phyloP scores from a whole-genome alignment of 2,329 filamentous ascomycete species.

The Coniochaeta sp. region DNA sequence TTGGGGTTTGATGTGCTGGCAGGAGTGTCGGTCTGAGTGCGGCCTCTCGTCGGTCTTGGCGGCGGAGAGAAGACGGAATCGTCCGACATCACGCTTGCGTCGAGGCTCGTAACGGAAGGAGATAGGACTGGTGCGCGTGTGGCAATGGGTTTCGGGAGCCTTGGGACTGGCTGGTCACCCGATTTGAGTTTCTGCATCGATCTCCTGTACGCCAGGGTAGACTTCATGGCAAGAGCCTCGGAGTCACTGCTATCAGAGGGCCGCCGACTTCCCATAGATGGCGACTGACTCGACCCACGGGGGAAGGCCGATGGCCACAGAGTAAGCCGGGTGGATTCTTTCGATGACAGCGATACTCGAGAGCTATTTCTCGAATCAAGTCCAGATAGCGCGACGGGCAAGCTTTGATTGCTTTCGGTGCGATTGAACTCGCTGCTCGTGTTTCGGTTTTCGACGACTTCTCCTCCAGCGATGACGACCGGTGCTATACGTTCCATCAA shows the following conservation, averaged over 20 bases:
- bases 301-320: constrained; percentile 50
- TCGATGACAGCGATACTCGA: constrained; percentile 31
- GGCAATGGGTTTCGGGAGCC: constrained; percentile 47
- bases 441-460: constrained; percentile 55
- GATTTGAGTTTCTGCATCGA: constrained; percentile 45
- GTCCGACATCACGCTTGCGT: constrained; percentile 50
- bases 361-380: constrained; percentile 35
- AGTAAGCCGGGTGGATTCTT: constrained; percentile 33
- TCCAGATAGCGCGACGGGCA: constrained; percentile 31
- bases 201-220: constrained; percentile 47
- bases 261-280: constrained; percentile 25
- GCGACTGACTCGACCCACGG: constrained; percentile 20
- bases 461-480: constrained; percentile 59
- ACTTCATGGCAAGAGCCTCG: constrained; percentile 37
- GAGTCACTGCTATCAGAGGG: constrained; percentile 53
- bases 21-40: constrained; percentile 11
- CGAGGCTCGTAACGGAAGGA: constrained; percentile 48
- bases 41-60: constrained; percentile 23
- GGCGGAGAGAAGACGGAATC: constrained; percentile 39
- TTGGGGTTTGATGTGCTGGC: constrained; percentile 29
- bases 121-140: constrained; percentile 30
- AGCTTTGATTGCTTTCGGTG: constrained; percentile 44
- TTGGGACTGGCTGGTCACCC: constrained; percentile 33
- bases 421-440: constrained; percentile 38
- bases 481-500: constrained; percentile 56